Evolutionary conservation across 768 basidiomycete genomes (phyloP).

Genomic region (Saitozyma sp.): DNA sequence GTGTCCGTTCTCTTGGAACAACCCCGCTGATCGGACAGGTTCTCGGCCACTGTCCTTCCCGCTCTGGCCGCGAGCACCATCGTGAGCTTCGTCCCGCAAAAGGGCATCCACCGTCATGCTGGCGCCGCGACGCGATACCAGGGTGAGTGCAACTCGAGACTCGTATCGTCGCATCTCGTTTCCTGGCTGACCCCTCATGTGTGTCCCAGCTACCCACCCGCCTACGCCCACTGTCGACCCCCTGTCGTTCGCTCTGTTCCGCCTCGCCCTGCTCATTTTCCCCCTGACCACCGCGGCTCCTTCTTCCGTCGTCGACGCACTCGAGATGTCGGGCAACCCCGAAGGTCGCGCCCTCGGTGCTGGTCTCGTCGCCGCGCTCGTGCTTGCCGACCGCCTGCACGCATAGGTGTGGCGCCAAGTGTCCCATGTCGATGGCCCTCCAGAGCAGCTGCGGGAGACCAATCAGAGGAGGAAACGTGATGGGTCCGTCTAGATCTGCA

Average conservation of each 20-base stretch:
- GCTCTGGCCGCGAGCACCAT: constrained; percentile 41
- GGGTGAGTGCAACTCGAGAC: constrained; percentile 7
- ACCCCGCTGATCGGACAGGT: constrained; percentile 18
- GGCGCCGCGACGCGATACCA: constrained; percentile 28
- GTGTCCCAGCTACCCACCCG: constrained; percentile 18
- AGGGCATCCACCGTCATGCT: constrained; percentile 13
- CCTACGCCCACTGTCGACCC: constrained; percentile 34
- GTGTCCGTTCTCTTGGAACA: no score
- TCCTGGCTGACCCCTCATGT: background rate
- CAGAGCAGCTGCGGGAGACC: no score
- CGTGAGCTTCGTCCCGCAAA: constrained; percentile 37
- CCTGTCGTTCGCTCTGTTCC: constrained; percentile 42
- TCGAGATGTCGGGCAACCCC: constrained; percentile 40
- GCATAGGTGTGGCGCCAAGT: background rate
- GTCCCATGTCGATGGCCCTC: no score
- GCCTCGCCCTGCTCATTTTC: constrained; percentile 41
- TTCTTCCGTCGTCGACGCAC: constrained; percentile 33
- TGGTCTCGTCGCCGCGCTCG: constrained; percentile 34
- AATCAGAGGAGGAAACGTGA: no score
- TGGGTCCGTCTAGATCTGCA: no score
- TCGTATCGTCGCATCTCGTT: background rate
- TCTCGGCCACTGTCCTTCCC: constrained; percentile 45
- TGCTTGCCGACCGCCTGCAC: constrained; percentile 37
- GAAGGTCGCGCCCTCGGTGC: constrained; percentile 43
- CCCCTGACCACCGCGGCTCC: constrained; percentile 49